Conservation (phyloP, 148 eudicot genomes). For the Spergularia bocconei region DNA sequence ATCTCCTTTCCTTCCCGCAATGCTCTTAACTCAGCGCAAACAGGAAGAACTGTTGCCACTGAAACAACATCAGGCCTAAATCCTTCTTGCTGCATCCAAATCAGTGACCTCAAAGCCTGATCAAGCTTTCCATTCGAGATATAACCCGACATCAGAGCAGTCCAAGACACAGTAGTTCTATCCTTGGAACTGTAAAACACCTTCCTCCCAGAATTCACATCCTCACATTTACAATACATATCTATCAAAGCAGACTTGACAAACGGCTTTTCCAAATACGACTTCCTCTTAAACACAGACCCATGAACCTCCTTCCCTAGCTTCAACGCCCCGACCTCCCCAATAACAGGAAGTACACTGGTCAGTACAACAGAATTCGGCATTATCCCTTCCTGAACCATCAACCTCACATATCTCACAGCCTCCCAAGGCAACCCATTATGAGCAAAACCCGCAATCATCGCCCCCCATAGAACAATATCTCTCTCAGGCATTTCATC, state of each 20-base stretch:
- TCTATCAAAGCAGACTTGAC: constrained; percentile 76
- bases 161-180: constrained; percentile 78
- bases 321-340: constrained; percentile 50
- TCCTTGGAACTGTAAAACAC: constrained; percentile 61
- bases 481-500: constrained; percentile 69
- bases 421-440: constrained; percentile 58
- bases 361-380: constrained; percentile 75
- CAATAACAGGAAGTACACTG: constrained; percentile 64
- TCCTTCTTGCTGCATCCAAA: constrained; percentile 98
- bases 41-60: constrained; percentile 74
- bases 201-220: constrained; percentile 61
- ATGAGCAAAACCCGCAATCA: constrained; percentile 85
- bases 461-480: constrained; percentile 84
- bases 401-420: constrained; percentile 52
- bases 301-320: constrained; percentile 81
- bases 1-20: constrained; percentile 70
- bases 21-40: constrained; percentile 60
- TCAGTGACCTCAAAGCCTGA: constrained; percentile 71
- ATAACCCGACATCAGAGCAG: constrained; percentile 81
- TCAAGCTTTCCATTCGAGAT: constrained; percentile 63
- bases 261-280: constrained; percentile 58
- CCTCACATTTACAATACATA: constrained; percentile 95
- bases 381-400: constrained; percentile 51
- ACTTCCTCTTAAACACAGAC: constrained; percentile 57
- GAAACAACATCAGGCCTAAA: constrained; percentile 85